Conservation (phyloP, 2,329 filamentous ascomycete species). For the Phialophora expanda region DNA sequence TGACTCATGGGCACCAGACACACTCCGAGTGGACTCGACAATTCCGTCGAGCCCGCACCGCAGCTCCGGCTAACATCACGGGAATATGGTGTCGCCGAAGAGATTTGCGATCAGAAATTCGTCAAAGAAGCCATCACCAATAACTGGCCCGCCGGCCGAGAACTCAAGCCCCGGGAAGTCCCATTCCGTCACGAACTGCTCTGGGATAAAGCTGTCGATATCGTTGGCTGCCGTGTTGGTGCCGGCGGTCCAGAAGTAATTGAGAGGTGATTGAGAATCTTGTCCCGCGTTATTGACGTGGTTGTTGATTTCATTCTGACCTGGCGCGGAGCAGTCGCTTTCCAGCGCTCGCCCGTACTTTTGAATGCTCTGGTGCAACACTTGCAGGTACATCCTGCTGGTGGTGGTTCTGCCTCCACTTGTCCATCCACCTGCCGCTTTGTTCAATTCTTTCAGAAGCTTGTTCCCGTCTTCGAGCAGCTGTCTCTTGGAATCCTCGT, state of each 20-base stretch:
- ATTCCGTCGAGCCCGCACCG: background rate
- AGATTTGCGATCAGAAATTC: constrained; percentile 47
- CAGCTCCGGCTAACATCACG: constrained; percentile 45
- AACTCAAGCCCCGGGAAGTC: constrained; percentile 62
- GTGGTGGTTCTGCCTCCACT: constrained; percentile 47
- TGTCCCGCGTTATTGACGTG: constrained; percentile 1
- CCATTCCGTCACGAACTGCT: constrained; percentile 64
- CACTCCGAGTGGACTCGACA: background rate
- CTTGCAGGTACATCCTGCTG: constrained; percentile 57
- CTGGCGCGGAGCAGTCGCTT: constrained; percentile 33
- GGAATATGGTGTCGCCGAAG: constrained; percentile 21
- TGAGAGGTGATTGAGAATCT: constrained; percentile 32
- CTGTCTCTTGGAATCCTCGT: constrained; percentile 46
- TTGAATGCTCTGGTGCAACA: constrained; percentile 56
- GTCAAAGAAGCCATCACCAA: constrained; percentile 56
- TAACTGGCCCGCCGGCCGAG: constrained; percentile 50
- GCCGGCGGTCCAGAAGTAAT: constrained; percentile 46
- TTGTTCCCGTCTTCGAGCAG: constrained; percentile 53
- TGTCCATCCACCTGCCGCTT: constrained; percentile 39
- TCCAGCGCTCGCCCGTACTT: constrained; percentile 57
- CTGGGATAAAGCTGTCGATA: constrained; percentile 60
- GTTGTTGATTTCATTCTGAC: constrained; percentile 1
- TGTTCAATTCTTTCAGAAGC: constrained; percentile 52
- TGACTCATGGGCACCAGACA: background rate
- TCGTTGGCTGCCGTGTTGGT: constrained; percentile 51